These are phyloP conservation scores for Suhomyces bribrorum DNA, from an alignment of 1,139 yeast species.

Conservation along the genomic window DNA sequence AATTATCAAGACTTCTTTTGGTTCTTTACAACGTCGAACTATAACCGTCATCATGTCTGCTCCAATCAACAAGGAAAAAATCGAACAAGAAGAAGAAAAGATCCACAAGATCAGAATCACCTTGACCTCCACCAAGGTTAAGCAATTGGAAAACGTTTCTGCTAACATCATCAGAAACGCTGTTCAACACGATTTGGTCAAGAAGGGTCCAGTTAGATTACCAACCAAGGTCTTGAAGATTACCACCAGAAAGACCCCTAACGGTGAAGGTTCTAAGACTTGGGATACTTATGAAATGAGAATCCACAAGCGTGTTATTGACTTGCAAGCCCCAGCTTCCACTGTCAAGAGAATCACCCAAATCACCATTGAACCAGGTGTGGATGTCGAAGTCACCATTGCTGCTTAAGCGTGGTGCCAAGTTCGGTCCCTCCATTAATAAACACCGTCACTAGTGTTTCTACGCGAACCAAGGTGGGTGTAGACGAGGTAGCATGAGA, in stretches of 20 bases:
- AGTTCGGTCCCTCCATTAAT: neutral
- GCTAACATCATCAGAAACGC: slow-evolving; percentile 90
- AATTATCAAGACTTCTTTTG: slow-evolving; percentile 13
- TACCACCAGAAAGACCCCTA: slow-evolving; percentile 99
- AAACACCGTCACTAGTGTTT: slow-evolving; percentile 6
- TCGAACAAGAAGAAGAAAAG: slow-evolving; percentile 70
- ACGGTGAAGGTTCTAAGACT: slow-evolving; percentile 99
- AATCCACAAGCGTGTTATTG: slow-evolving; percentile 99
- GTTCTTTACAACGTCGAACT: slow-evolving; percentile 47
- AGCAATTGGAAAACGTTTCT: slow-evolving; percentile 93
- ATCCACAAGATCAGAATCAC: slow-evolving; percentile 99
- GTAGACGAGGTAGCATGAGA: slow-evolving; percentile 17
- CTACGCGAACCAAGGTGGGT: slow-evolving; percentile 5
- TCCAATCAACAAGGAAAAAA: slow-evolving; percentile 76
- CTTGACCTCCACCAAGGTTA: slow-evolving; percentile 98
- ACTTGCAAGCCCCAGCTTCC: slow-evolving; percentile 95
- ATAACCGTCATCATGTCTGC: slow-evolving; percentile 63
- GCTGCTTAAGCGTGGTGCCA: slow-evolving; percentile 26
- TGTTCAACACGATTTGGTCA: slow-evolving; percentile 74
- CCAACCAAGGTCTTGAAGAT: slow-evolving; percentile 99
- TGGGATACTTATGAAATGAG: slow-evolving; percentile 99
- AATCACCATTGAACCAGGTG: slow-evolving; percentile 70
- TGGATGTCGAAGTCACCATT: slow-evolving; percentile 35
- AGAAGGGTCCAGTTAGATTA: slow-evolving; percentile 99
- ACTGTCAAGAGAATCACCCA: slow-evolving; percentile 96